These are phyloP conservation scores for Mycosphaerella arachidis DNA, from an alignment of 2,329 filamentous ascomycete species.

Conservation along the genomic window DNA sequence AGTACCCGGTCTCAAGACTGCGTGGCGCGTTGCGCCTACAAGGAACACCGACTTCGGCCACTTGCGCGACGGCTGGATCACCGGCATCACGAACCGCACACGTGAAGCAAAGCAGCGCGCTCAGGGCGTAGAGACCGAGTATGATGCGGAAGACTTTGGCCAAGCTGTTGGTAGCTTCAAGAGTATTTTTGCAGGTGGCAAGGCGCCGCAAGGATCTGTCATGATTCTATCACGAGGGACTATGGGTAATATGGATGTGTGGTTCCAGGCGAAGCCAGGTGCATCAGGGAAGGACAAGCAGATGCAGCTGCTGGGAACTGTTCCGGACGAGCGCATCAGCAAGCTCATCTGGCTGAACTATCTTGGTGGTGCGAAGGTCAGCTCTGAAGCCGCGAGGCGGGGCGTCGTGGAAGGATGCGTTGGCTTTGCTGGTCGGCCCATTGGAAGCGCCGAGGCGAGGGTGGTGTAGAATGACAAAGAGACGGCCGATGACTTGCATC, in stretches of 20 bases:
- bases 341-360: conserved; percentile 86
- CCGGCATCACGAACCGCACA: conserved; percentile 72
- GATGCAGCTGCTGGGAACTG: conserved; percentile 60
- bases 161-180: conserved; percentile 73
- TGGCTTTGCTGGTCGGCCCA: conserved; percentile 79
- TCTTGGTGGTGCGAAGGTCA: conserved; percentile 78
- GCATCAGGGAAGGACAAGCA: conserved; percentile 31
- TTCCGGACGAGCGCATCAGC: conserved; percentile 74
- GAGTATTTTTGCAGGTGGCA: conserved; percentile 69
- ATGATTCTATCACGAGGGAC: conserved; percentile 67
- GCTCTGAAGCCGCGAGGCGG: conserved; percentile 73
- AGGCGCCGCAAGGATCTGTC: conserved; percentile 74
- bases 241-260: conserved; percentile 61
- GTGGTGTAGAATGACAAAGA: conserved; percentile 41
- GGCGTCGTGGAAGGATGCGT: conserved; percentile 85
- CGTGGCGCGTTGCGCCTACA: conserved; percentile 82
- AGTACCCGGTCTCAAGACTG: conserved; percentile 64
- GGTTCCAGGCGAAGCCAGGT: conserved; percentile 55
- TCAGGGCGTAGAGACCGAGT: conserved; percentile 41
- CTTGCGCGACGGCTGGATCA: conserved; percentile 83
- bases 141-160: conserved; percentile 72
- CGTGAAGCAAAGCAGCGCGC: conserved; percentile 49
- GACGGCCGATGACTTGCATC: neutral
- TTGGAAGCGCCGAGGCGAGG: conserved; percentile 80
- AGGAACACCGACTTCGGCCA: conserved; percentile 92